Evolutionary conservation across 768 basidiomycete species (phyloP).

Genomic region (Lentinula aciculospora): DNA sequence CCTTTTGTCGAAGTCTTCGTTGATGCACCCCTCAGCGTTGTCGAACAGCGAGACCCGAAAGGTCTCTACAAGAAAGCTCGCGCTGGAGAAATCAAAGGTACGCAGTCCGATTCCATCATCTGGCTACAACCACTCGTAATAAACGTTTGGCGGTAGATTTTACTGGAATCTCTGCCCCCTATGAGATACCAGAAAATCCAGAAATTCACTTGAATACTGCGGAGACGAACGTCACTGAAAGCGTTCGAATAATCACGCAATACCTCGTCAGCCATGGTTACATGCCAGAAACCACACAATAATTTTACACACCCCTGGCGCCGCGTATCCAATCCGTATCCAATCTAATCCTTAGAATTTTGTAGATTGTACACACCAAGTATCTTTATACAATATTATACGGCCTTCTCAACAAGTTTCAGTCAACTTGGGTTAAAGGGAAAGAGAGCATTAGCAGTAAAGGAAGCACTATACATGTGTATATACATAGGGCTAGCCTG

Average conservation of each 20-base stretch:
- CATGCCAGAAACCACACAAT: slow-evolving; percentile 25
- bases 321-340: too few relatives aligned
- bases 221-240: slow-evolving; percentile 68
- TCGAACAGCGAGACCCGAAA: slow-evolving; percentile 93
- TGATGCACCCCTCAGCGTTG: slow-evolving; percentile 84
- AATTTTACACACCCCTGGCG: too few relatives aligned
- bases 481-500: not conserved
- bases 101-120: slow-evolving; percentile 7
- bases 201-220: slow-evolving; percentile 93
- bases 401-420: not conserved
- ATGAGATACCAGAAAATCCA: slow-evolving; percentile 79
- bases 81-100: slow-evolving; percentile 93
- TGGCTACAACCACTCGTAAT: not conserved
- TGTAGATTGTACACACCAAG: not conserved
- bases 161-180: slow-evolving; percentile 96
- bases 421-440: not conserved
- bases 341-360: not conserved
- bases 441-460: not conserved
- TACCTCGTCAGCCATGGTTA: slow-evolving; percentile 71
- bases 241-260: slow-evolving; percentile 71
- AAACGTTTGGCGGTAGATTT: slow-evolving; percentile 59
- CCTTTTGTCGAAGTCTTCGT: slow-evolving; percentile 93
- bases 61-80: slow-evolving; percentile 96
- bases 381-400: not conserved
- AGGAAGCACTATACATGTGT: not conserved